Conservation (phyloP, 83 land plant species). For the Diphasiastrum complanatum region DNA sequence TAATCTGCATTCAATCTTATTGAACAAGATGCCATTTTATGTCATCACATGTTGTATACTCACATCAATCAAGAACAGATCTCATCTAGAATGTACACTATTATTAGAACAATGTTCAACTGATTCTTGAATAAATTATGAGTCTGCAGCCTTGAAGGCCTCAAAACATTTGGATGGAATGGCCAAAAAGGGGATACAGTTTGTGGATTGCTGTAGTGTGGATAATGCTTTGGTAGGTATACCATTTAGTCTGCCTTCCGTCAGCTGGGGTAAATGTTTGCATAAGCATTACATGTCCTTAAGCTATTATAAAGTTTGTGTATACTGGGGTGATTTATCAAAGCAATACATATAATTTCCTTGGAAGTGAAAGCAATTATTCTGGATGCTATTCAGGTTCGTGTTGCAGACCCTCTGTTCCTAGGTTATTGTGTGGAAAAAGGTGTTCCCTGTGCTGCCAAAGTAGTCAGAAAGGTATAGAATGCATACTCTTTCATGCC, state of each 20-base stretch:
- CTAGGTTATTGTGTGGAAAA: constrained; percentile 80
- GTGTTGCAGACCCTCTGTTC: constrained; percentile 90
- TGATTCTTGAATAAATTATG: too few relatives aligned
- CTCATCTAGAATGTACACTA: too few relatives aligned
- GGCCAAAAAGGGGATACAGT: constrained; percentile 66
- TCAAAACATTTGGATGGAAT: constrained; percentile 75
- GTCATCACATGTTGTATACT: too few relatives aligned
- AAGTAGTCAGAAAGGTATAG: constrained; percentile 92
- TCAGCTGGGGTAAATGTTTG: too few relatives aligned
- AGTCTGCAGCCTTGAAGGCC: constrained; percentile 58
- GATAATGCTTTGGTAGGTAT: constrained; percentile 78
- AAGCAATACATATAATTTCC: too few relatives aligned
- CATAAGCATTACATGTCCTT: too few relatives aligned
- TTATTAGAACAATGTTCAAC: too few relatives aligned
- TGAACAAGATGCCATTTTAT: too few relatives aligned
- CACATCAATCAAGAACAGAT: too few relatives aligned
- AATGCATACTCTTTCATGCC: too few relatives aligned
- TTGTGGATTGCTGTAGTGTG: constrained; percentile 76
- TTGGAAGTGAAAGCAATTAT: too few relatives aligned
- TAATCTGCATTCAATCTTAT: too few relatives aligned
- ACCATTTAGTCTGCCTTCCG: background rate
- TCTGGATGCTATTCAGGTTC: constrained; percentile 48
- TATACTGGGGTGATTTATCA: background rate
- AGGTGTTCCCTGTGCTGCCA: constrained; percentile 72
- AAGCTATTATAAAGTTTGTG: background rate